Evolutionary conservation across 2,329 filamentous ascomycete genomes (phyloP), one percentile per base, ranked within the genome.

Genomic region (Alternaria novae-zelandiae): DNA sequence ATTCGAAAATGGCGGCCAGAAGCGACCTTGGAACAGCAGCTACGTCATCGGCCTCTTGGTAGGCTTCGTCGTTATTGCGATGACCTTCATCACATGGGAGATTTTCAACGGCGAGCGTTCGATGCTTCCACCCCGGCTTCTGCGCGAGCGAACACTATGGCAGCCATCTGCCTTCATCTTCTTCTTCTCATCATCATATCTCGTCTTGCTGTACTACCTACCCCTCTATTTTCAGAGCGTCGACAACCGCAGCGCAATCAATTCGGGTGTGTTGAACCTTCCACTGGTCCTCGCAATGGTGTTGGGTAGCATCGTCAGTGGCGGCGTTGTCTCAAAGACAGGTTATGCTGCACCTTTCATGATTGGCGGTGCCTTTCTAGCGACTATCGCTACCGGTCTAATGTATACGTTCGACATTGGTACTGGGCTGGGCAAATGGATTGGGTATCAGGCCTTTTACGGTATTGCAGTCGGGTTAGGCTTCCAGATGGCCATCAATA

Each of bases 171-270:
- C 75, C 7, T 84, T 75, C 65, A 70, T 75, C 11, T 77, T 83
- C 67, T 78, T 82, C 60, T 68, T 74, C 54, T 58, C 63, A 63
- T 80, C 81, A 10, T 54, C 63, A 12, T 82, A 78, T 63, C 77
- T 82, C 57, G 26, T 82, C 8, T 50, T 81, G 2, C 64, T 84
- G 6, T 85, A 83, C 73, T 84, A 83, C 65, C 72, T 85, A 1
- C 83, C 83, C 3, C 82, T 86, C 32, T 85, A 83, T 67, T 86
- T 86, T 73, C 84, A 86, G 68, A 74, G 76, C 1, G 77, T 84
- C 6, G 67, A 71, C n/a, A 73, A 74, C 46, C 72, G 74, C 8
- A 75, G 64, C 12, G 75, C 83, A 0, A 71, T 76, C 15, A 60
- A 70, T n/a, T 80, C 77, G 3, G 83, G 83, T 6, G 74, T 85